phyloP scores from a whole-genome alignment of 2,329 filamentous ascomycete genomes.

The Botryosphaeria dothidea region DNA sequence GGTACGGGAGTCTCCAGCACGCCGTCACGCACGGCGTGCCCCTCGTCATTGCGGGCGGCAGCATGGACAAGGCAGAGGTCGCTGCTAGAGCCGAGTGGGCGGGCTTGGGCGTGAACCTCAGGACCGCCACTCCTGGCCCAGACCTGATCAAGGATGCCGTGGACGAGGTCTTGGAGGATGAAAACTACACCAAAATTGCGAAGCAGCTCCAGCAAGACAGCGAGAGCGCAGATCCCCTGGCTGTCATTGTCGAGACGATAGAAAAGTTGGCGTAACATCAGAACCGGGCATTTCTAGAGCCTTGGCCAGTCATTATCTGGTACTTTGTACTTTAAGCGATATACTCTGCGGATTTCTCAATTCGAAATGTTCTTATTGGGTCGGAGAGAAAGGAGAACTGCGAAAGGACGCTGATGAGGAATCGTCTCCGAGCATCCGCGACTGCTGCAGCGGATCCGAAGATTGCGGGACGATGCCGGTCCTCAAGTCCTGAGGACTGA shows the following conservation, averaged over 20 bases:
- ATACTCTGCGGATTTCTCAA: no score
- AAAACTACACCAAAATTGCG: conserved; percentile 25
- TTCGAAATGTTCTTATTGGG: no score
- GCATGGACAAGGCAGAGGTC: conserved; percentile 43
- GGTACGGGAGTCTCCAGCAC: conserved; percentile 52
- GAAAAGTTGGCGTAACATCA: background rate
- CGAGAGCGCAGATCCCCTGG: background rate
- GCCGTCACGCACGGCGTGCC: conserved; percentile 49
- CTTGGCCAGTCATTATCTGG: no score
- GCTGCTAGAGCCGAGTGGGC: conserved; percentile 44
- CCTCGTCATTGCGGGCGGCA: conserved; percentile 48
- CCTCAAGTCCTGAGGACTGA: no score
- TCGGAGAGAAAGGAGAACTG: no score
- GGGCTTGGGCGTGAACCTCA: conserved; percentile 49
- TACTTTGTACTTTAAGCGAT: no score
- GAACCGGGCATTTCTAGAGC: no score
- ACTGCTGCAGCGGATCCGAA: no score
- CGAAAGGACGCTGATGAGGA: no score
- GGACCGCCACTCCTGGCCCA: conserved; percentile 32
- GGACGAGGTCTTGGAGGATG: conserved; percentile 22
- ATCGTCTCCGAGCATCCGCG: no score
- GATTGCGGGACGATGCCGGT: no score
- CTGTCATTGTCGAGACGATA: background rate
- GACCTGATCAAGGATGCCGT: conserved; percentile 26
- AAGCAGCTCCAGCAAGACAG: conserved; percentile 18